These are phyloP conservation scores for Aspergillus conjunctus DNA, from an alignment of 495 filamentous ascomycete genomes.

Conservation along the genomic window DNA sequence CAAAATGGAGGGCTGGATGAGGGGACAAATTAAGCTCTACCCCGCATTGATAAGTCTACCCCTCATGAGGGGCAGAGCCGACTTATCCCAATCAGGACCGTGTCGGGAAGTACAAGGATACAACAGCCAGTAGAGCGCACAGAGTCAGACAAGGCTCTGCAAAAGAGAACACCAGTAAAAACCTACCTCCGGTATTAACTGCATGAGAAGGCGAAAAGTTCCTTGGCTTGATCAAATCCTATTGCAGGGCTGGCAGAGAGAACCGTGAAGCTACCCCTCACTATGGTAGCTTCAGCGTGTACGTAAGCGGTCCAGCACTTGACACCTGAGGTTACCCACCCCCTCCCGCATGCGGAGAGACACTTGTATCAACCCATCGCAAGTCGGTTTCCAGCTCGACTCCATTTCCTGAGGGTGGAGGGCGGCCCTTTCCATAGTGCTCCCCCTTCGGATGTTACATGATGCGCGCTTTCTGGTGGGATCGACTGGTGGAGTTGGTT, in stretches of 20 bases:
- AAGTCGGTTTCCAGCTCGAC: neutral
- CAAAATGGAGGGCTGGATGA: constrained; percentile 6
- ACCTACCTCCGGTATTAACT: no score
- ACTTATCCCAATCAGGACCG: constrained; percentile 8
- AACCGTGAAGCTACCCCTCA: neutral
- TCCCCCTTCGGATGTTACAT: neutral
- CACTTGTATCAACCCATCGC: neutral
- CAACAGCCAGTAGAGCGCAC: no score
- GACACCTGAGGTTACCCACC: neutral
- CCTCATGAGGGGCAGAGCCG: constrained; percentile 20
- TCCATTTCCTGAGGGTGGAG: neutral
- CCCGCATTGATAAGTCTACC: constrained; percentile 12
- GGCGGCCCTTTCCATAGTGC: no score
- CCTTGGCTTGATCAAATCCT: no score
- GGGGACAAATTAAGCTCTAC: neutral
- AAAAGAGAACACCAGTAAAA: no score
- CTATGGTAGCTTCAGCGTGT: no score
- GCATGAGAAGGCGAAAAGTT: no score
- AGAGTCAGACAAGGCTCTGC: no score
- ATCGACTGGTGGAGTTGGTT: neutral
- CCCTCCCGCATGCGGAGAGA: neutral
- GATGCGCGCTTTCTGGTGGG: neutral
- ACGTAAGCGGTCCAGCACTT: neutral
- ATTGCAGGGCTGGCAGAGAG: no score
- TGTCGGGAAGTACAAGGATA: no score